Percentiles rank a stretch among this genome's conserved stretches.
phyloP scores from a whole-genome alignment of 2,329 filamentous ascomycete genomes.

The Fusarium sp. region DNA sequence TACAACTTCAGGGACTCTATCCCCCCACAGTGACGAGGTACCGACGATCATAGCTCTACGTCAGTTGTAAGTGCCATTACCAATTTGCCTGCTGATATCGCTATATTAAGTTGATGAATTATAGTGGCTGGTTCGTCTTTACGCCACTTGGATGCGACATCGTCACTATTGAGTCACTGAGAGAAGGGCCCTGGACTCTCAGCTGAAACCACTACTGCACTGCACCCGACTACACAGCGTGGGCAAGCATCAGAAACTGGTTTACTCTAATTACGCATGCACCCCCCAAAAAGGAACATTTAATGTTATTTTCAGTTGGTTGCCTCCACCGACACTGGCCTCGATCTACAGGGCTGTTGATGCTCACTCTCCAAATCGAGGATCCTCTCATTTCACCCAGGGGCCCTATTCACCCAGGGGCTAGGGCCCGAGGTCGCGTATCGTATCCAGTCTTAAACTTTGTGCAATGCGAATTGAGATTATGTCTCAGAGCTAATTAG shows the following conservation, averaged over 20 bases:
- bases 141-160: background rate
- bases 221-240: slow-evolving; percentile 10
- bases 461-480: slow-evolving; percentile 15
- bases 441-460: slow-evolving; percentile 3
- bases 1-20: slow-evolving; percentile 25
- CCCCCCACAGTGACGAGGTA: slow-evolving; percentile 38
- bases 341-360: slow-evolving; percentile 25
- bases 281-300: background rate
- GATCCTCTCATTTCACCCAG: slow-evolving; percentile 26
- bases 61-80: background rate
- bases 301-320: slow-evolving; percentile 15
- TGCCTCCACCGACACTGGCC: slow-evolving; percentile 8
- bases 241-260: slow-evolving; percentile 11
- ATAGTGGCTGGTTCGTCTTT: background rate
- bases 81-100: background rate
- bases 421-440: slow-evolving; percentile 14
- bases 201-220: slow-evolving; percentile 41
- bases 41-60: slow-evolving; percentile 25
- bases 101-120: background rate
- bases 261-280: slow-evolving; percentile 2
- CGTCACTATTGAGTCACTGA: slow-evolving; percentile 13
- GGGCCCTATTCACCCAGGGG: slow-evolving; percentile 20
- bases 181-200: slow-evolving; percentile 9
- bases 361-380: slow-evolving; percentile 18
- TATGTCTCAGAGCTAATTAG: slow-evolving; percentile 1